A percentile compares a stretch with the other conserved stretches of the same genome.
Conservation (phyloP, 2,329 filamentous ascomycete genomes). For the Ophiostoma ulmi region DNA sequence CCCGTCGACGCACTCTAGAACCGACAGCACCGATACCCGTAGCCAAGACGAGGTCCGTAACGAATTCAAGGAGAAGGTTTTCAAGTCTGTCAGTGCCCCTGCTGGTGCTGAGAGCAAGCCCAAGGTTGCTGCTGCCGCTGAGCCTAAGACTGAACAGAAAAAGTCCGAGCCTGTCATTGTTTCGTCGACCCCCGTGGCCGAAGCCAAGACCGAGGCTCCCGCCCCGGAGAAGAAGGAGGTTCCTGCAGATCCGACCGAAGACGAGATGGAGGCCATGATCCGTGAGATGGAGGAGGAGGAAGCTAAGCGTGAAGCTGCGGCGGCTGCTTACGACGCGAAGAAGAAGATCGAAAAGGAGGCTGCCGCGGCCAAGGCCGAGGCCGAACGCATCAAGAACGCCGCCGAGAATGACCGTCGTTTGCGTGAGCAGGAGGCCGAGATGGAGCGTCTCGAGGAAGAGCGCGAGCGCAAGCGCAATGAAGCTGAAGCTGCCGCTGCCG, state of each 20-base stretch:
- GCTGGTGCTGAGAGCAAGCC: slow-evolving; percentile 7
- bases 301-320: slow-evolving; percentile 26
- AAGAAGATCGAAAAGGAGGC: slow-evolving; percentile 25
- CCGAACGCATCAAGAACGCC: slow-evolving; percentile 23
- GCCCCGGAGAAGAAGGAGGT: slow-evolving; percentile 4
- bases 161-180: slow-evolving; percentile 13
- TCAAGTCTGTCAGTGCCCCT: slow-evolving; percentile 39
- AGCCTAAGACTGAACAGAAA: slow-evolving; percentile 13
- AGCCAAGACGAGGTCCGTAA: slow-evolving; percentile 69
- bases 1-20: slow-evolving; percentile 57
- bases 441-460: slow-evolving; percentile 68
- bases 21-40: slow-evolving; percentile 59
- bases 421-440: slow-evolving; percentile 66
- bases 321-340: slow-evolving; percentile 25
- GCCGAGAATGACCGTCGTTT: slow-evolving; percentile 46
- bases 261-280: slow-evolving; percentile 29
- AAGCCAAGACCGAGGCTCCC: slow-evolving; percentile 12
- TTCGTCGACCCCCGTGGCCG: slow-evolving; percentile 9
- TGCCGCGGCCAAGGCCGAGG: slow-evolving; percentile 25
- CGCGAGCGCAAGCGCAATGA: slow-evolving; percentile 52
- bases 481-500: slow-evolving; percentile 32
- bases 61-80: slow-evolving; percentile 76
- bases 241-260: slow-evolving; percentile 36
- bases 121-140: neutral
- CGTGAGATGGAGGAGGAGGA: slow-evolving; percentile 31